Base-by-base conservation (phyloP, 2,329 filamentous ascomycete species). In the Reticulascus tulasneorum region DNA sequence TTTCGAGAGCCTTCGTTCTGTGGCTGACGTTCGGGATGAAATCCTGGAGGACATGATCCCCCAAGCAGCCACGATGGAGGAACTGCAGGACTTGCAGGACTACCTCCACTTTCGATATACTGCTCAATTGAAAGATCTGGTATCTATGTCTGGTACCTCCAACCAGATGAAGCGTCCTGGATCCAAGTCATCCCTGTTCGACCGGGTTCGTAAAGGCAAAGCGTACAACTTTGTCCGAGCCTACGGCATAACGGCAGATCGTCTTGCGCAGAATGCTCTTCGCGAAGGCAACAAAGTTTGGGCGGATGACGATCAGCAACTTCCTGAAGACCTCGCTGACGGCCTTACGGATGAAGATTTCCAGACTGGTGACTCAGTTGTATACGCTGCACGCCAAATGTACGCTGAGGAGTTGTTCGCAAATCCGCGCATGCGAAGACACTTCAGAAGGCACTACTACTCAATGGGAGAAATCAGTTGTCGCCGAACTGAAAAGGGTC, bases 81-180 rank as follows among this genome's bases (percentile, higher is more conserved):
- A 98, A 56, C 73, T 98, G 13, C 93, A 98, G 56, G 93, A 98
- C 59, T 66, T 98, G 16, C 91, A 97, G 55, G 93, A 98, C 54
- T 97, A 97, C 52, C 69, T 97, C 35, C 89, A 97, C 54, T 98
- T 98, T 62, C 85, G 90, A 53, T 97, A 97, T 52, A 80, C 86
- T 5, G 70, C 80, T 4, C 81, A 94, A 56, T 71, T 97, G 31
- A 91, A 86, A 55, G 90, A 97, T 45, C 63, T 94, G 30, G 77
- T 82, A 11, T 67, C 79, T 13, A 72, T 79, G 42, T 73, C 80
- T 25, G 70, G 75, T 11, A 79, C 79, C 36, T 63, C 72, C 9
- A 84, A 84, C 42, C 77, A 81, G 35, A 76, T 73, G 4, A 89
- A 89, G 54, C 84, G 90, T 20, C 88, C 93, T 6, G 84, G 90